A percentile compares a stretch with the other conserved stretches of the same genome.
Conservation (phyloP, 2,329 filamentous ascomycete species). For the Plectosphaerella sp. region DNA sequence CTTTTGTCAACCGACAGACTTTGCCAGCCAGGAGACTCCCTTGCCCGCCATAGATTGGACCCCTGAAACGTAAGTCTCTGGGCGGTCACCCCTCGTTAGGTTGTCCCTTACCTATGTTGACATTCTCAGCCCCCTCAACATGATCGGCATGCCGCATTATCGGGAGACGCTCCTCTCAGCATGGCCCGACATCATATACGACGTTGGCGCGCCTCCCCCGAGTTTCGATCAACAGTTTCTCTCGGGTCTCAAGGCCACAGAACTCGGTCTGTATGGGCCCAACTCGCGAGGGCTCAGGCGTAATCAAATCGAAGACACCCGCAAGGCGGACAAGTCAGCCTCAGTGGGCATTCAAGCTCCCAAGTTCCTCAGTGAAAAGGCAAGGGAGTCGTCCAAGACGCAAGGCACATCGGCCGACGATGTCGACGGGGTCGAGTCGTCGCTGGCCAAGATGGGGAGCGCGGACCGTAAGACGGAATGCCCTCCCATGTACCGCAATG, state of each 20-base stretch:
- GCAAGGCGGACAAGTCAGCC: constrained; percentile 54
- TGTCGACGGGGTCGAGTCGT: constrained; percentile 55
- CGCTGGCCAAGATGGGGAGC: constrained; percentile 64
- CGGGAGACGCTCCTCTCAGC: constrained; percentile 81
- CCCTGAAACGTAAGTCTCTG: constrained; percentile 56
- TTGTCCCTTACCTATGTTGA: neutral
- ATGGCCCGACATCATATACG: constrained; percentile 83
- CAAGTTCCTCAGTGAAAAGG: constrained; percentile 93
- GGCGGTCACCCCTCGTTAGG: neutral
- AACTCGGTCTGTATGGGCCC: constrained; percentile 73
- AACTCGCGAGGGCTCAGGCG: constrained; percentile 70
- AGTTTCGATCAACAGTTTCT: constrained; percentile 71
- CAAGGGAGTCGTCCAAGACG: constrained; percentile 59
- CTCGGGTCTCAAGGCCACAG: constrained; percentile 62
- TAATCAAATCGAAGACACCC: constrained; percentile 80
- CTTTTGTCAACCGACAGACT: constrained; percentile 71
- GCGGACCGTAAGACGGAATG: constrained; percentile 77
- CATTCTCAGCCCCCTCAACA: constrained; percentile 64
- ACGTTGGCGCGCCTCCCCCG: constrained; percentile 76
- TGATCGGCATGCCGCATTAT: constrained; percentile 90
- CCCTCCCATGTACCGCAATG: constrained; percentile 83
- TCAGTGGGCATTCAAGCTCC: constrained; percentile 66
- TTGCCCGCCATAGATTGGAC: constrained; percentile 63
- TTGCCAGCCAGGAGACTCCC: constrained; percentile 62
- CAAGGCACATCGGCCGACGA: constrained; percentile 34